Evolutionary conservation across 2,329 filamentous ascomycete genomes (phyloP).

Genomic region (Colletotrichum sp.): DNA sequence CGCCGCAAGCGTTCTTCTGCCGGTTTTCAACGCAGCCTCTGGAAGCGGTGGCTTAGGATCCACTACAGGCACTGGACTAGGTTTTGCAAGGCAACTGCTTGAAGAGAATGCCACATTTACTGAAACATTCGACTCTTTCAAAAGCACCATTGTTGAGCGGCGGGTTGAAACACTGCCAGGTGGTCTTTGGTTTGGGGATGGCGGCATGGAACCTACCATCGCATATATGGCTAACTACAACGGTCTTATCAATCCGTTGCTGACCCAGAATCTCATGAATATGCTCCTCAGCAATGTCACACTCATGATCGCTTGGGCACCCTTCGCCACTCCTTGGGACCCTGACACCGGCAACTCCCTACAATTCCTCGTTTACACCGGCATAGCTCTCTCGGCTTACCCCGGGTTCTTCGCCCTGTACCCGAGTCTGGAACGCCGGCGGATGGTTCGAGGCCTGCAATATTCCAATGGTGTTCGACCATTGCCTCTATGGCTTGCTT

Average conservation of each 20-base stretch:
- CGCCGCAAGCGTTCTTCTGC: slow-evolving; percentile 32
- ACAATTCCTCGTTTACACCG: slow-evolving; percentile 82
- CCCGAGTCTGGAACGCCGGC: slow-evolving; percentile 81
- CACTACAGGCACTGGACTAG: slow-evolving; percentile 24
- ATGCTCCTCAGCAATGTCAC: slow-evolving; percentile 70
- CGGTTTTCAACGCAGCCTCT: slow-evolving; percentile 39
- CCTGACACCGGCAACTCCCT: slow-evolving; percentile 74
- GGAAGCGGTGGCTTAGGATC: slow-evolving; percentile 22
- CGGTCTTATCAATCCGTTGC: slow-evolving; percentile 60
- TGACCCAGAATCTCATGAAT: slow-evolving; percentile 70
- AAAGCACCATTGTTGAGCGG: slow-evolving; percentile 64
- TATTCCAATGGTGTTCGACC: slow-evolving; percentile 91
- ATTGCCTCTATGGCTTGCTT: slow-evolving; percentile 84
- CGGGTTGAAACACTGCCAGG: slow-evolving; percentile 76
- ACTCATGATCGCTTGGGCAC: slow-evolving; percentile 74
- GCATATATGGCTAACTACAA: slow-evolving; percentile 72
- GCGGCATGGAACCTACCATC: slow-evolving; percentile 64
- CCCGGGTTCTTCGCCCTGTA: slow-evolving; percentile 91
- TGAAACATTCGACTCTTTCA: slow-evolving; percentile 72
- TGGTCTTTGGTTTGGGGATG: slow-evolving; percentile 78
- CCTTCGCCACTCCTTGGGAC: slow-evolving; percentile 77
- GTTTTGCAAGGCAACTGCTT: background rate
- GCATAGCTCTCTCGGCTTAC: slow-evolving; percentile 77
- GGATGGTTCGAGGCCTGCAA: slow-evolving; percentile 82
- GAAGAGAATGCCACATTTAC: slow-evolving; percentile 40